phyloP scores from a whole-genome alignment of 768 basidiomycete species.

The Lepiota venenata region DNA sequence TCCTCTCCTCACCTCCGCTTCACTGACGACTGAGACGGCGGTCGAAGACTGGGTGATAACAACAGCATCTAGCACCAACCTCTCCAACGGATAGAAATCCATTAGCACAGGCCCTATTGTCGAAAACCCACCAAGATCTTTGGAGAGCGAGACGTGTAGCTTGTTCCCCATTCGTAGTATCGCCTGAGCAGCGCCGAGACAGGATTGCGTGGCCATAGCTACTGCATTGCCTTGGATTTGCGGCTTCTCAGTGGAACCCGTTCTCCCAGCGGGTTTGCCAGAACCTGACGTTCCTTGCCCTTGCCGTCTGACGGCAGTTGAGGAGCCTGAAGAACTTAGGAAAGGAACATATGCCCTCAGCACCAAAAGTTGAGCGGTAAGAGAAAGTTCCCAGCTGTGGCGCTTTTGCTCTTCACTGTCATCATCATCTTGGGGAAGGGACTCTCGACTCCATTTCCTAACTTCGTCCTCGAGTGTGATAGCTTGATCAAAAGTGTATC shows the following conservation, averaged over 20 bases:
- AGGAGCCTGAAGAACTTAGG: conserved; percentile 24
- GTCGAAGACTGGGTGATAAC: conserved; percentile 25
- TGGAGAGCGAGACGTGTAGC: conserved; percentile 13
- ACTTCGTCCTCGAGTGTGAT: conserved; percentile 55
- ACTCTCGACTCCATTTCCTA: conserved; percentile 47
- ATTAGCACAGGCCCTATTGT: conserved; percentile 39
- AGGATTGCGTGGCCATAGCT: conserved; percentile 47
- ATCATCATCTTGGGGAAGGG: conserved; percentile 40
- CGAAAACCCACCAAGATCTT: conserved; percentile 12
- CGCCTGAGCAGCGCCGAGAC: conserved; percentile 62
- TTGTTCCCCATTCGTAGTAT: conserved; percentile 50
- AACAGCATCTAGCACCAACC: conserved; percentile 63
- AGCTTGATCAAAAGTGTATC: conserved; percentile 62
- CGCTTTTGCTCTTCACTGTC: conserved; percentile 29
- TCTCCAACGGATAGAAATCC: conserved; percentile 56
- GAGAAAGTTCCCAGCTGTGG: conserved; percentile 41
- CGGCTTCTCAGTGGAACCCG: conserved; percentile 31
- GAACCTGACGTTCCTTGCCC: neutral
- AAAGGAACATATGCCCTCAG: conserved; percentile 70
- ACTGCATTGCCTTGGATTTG: conserved; percentile 18
- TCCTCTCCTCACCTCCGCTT: conserved; percentile 8
- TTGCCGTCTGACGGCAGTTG: conserved; percentile 1
- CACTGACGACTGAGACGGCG: conserved; percentile 8
- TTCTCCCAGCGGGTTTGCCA: conserved; percentile 3
- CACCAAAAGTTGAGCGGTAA: conserved; percentile 57